Percentiles rank a stretch among this genome's conserved stretches.
These are phyloP conservation scores for Dinochytrium kinnereticum DNA, from an alignment of 371 early-diverging fungal species.

Conservation along the genomic window DNA sequence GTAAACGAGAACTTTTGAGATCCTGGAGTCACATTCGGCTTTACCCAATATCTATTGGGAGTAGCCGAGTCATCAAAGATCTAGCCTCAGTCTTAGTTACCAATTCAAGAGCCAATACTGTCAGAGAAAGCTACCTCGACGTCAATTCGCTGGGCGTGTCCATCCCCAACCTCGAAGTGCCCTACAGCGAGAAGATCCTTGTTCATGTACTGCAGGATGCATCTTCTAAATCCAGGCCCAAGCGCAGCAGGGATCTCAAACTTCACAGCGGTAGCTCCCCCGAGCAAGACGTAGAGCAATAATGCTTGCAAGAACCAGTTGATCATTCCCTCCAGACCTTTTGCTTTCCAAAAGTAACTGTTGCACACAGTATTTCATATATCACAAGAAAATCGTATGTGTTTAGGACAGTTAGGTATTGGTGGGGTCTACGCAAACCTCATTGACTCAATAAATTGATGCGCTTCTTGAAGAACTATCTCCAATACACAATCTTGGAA, in stretches of 20 bases:
- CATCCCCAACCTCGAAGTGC: constrained; percentile 64
- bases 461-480: too few relatives aligned
- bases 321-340: too few relatives aligned
- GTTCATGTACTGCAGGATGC: constrained; percentile 77
- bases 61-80: constrained; percentile 35
- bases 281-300: constrained; percentile 34
- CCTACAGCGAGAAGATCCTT: constrained; percentile 75
- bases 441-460: too few relatives aligned
- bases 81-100: neutral
- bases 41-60: constrained; percentile 33
- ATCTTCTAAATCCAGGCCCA: constrained; percentile 51
- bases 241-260: constrained; percentile 71
- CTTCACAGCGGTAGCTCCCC: constrained; percentile 63
- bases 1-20: constrained; percentile 63
- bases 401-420: too few relatives aligned
- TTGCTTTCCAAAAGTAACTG: too few relatives aligned
- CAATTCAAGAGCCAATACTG: neutral
- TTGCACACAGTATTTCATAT: too few relatives aligned
- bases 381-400: too few relatives aligned
- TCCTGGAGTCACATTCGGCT: constrained; percentile 31
- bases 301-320: constrained; percentile 4
- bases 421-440: too few relatives aligned
- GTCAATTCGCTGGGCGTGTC: constrained; percentile 69
- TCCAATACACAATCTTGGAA: neutral
- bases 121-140: constrained; percentile 58